Base-by-base conservation (phyloP, 208 protist species). In the Vickermania ingenoplastis region DNA sequence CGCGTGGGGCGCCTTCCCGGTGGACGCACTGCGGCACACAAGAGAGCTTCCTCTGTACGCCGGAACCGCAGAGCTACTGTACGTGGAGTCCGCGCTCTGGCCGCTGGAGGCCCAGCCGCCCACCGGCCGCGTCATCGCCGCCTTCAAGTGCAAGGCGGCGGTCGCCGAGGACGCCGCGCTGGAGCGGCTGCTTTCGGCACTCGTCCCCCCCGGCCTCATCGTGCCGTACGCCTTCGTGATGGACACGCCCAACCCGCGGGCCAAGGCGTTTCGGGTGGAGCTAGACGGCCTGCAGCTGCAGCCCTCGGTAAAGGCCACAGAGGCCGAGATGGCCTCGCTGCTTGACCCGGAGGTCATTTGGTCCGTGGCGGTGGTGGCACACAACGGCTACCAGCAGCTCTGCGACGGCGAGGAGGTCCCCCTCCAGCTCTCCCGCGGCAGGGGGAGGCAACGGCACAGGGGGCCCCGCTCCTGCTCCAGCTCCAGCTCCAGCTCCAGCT, bases 331-430 rank as follows among this genome's bases (percentile, higher is more conserved):
- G 41, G 59, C 73, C 13, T 66, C 69, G 28, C 70, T 88, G 27
- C 23, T 59, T 2, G 73, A 87, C 64, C 59, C 53, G 0, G 55
- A 70, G 7, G 70, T 76, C 11, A 79, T 88, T 57, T 94, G 87
- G 84, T 74, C 81, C 22, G 71, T 94, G 21, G 87, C 87, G 0
- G 87, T 77, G 21, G 81, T 94, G 5, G 81, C 81, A 13, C 87
- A 94, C 72, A 94, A 94, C 55, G 87, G 87, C 24, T 89, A 89
- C 62, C 83, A 81, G 55, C 87, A 91, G 70, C 74, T 94, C 2
- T 77, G 87, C 13, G 69, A 81, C 23, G 87, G 87, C 21, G 67
- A 67, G 28, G 87, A 94, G 63, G 81, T 87, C 31, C 63, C 80
- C 24, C 61, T 94, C 30, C 53, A 63, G 17, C 75, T 81, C 11